A percentile compares a stretch with the other conserved stretches of the same genome.
Evolutionary conservation across 2,329 filamentous ascomycete species (phyloP).

Genomic region (Rhytidhysteron rufulum): DNA sequence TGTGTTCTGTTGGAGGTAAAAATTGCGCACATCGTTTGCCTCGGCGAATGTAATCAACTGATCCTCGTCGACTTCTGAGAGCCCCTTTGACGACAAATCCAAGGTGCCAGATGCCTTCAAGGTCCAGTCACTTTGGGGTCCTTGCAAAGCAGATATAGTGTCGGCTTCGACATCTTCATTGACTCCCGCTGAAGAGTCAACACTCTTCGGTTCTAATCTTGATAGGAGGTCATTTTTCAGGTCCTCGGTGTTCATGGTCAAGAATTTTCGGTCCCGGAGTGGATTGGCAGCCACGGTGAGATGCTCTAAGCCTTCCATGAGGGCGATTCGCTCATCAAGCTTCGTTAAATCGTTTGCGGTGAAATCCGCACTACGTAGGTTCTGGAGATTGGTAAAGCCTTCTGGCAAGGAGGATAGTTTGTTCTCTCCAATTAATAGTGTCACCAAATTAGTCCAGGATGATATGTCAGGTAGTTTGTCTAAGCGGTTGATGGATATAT

Average conservation of each 20-base stretch:
- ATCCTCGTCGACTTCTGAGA: conserved; percentile 36
- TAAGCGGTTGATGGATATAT: conserved; percentile 77
- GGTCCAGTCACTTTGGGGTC: conserved; percentile 20
- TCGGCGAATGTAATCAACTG: conserved; percentile 41
- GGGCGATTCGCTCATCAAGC: conserved; percentile 70
- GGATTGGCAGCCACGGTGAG: conserved; percentile 86
- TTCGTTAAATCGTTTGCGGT: conserved; percentile 77
- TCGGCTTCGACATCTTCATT: conserved; percentile 7
- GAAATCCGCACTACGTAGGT: conserved; percentile 74
- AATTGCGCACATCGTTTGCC: conserved; percentile 47
- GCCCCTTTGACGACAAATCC: conserved; percentile 40
- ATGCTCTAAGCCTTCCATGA: conserved; percentile 73
- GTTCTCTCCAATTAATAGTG: conserved; percentile 78
- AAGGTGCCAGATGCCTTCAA: conserved; percentile 35
- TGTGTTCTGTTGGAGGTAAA: conserved; percentile 75
- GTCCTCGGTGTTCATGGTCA: conserved; percentile 74
- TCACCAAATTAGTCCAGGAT: conserved; percentile 70
- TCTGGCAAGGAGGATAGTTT: conserved; percentile 70
- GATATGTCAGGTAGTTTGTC: conserved; percentile 67
- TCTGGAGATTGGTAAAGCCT: conserved; percentile 65
- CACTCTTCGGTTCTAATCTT: conserved; percentile 55
- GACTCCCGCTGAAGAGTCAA: conserved; percentile 7
- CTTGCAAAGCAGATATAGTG: conserved; percentile 1
- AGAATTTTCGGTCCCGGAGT: conserved; percentile 79
- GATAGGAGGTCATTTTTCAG: conserved; percentile 70